These are phyloP conservation scores for Ganoderma boninense DNA, from an alignment of 1,284 basidiomycete genomes.

Conservation along the genomic window DNA sequence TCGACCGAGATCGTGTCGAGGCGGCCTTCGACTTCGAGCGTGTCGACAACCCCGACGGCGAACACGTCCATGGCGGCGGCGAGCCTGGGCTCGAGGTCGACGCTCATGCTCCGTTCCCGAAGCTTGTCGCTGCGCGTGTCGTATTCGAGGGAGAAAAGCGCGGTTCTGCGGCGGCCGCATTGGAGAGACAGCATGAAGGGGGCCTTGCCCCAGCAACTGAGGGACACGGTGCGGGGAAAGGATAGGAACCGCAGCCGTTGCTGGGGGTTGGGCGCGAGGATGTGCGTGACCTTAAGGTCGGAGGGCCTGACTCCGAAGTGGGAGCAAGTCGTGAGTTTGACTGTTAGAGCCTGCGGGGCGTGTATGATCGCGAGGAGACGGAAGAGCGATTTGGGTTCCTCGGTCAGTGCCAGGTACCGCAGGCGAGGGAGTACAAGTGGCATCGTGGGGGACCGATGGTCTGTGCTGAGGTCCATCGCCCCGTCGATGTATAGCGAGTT, in stretches of 20 bases:
- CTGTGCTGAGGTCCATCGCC: neutral
- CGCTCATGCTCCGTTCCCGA: neutral
- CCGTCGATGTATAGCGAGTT: neutral
- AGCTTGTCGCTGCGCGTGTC: neutral
- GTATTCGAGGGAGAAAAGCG: neutral
- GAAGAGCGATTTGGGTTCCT: neutral
- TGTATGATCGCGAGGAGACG: neutral
- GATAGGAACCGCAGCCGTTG: neutral
- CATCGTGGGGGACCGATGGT: neutral
- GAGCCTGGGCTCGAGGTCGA: neutral
- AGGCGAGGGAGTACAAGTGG: neutral
- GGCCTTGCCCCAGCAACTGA: neutral
- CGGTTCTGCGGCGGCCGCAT: neutral
- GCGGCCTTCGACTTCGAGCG: neutral
- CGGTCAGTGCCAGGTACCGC: too few species aligned
- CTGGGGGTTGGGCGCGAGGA: neutral
- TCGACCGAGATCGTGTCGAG: neutral
- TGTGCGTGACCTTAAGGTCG: neutral
- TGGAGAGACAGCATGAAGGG: neutral
- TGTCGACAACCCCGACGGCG: neutral
- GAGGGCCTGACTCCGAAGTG: neutral
- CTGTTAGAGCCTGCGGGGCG: neutral
- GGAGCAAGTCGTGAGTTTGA: neutral
- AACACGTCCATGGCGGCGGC: neutral
- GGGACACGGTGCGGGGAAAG: neutral